phyloP scores from a whole-genome alignment of 306 rosid species.

The Prunus mira region DNA sequence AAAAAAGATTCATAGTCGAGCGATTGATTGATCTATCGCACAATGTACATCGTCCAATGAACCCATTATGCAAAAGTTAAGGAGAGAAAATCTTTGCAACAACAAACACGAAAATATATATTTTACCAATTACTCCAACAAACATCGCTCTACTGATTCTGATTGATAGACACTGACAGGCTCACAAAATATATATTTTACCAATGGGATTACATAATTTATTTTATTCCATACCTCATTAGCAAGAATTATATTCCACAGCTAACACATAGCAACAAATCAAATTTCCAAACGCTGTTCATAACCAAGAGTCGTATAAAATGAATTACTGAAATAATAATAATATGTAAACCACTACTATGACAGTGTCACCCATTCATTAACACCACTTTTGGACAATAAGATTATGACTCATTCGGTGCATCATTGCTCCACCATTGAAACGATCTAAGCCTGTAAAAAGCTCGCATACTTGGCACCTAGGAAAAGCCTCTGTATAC shows the following conservation, averaged over 20 bases:
- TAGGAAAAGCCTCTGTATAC: slow-evolving; percentile 94
- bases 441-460: slow-evolving; percentile 62
- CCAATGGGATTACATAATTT: background rate
- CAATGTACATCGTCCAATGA: too few species aligned
- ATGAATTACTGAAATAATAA: slow-evolving; percentile 1
- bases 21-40: too few species aligned
- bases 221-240: background rate
- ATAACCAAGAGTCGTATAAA: slow-evolving; percentile 9
- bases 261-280: slow-evolving; percentile 1
- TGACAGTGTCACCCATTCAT: background rate
- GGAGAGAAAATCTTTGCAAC: background rate
- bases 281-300: background rate
- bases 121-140: too few species aligned
- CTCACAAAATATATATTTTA: background rate
- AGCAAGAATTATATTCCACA: background rate
- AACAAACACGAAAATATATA: background rate
- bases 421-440: background rate
- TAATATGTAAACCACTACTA: background rate
- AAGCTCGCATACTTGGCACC: slow-evolving; percentile 97
- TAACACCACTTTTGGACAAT: background rate
- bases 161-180: background rate
- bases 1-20: background rate
- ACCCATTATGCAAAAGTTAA: too few species aligned
- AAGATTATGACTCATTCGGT: background rate
- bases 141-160: background rate